Evolutionary conservation across 345 rosid genomes (phyloP), one percentile per base, ranked within the genome.

Genomic region (Eucalyptus erythrocorys): DNA sequence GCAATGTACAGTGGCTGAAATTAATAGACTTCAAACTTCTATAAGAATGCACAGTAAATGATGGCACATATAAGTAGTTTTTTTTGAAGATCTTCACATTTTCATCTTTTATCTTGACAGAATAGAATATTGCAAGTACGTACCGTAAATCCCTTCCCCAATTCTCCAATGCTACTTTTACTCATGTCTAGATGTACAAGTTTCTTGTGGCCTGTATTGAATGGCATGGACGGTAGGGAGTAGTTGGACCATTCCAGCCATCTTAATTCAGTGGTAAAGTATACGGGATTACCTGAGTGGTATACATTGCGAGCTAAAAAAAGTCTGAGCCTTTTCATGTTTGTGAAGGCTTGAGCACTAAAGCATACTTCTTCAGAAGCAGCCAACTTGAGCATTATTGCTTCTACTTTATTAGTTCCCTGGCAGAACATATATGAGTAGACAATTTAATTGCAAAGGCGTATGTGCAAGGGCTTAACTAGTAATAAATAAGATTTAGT

Each of bases 141-240:
- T 85, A 88, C 89, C 87, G 48, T 4, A 5, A 43, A 26, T 11
- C 13, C 87, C 43, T 61, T 30, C 37, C 57, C 71, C 10, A 85
- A 26, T 30, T 4, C 0, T 21, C 7, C 10, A 12, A 88, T 59
- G 32, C 5, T 79, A 86, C 88, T 89, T 19, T 49, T 47, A 32
- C 86, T 42, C 86, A 89, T 22, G 16, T 30, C 10, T 24, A 89
- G 88, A 47, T 47, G 57, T 12, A 48, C 88, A 43, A 89, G 88
- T 34, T 89, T 71, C 86, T 11, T 0, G 4, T 6, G 47, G 17
- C 5, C 47, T 50, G 24, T 13, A 68, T 4, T 49, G 17, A 43
- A n/a, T 17, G 79, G 66, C 30, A 8, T 27, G 0, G n/a, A 76
- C 16, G 82, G 19, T 13, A 27, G 76, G 37, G 71, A 47, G 19